These are phyloP conservation scores for Pestalotiopsis fici DNA, from an alignment of 2,329 filamentous ascomycete genomes.

Conservation along the genomic window DNA sequence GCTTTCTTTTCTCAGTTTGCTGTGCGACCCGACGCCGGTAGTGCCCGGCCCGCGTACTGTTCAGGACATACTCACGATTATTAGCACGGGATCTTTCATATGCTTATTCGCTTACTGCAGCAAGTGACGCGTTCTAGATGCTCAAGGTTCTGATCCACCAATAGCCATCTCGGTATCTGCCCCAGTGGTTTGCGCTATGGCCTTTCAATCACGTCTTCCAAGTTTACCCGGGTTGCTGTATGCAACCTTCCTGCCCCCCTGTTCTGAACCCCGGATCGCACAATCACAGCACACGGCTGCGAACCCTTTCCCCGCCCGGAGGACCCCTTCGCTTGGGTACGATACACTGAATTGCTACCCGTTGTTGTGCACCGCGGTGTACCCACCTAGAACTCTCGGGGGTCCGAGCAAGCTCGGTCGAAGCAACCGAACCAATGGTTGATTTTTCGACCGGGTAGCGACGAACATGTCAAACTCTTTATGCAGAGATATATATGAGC, in stretches of 20 bases:
- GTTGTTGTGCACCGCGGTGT: neutral
- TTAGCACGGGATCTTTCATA: neutral
- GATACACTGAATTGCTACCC: neutral
- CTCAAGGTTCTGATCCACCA: neutral
- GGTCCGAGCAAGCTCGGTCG: neutral
- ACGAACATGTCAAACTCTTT: neutral
- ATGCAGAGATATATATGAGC: neutral
- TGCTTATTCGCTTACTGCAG: neutral
- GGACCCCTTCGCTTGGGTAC: neutral
- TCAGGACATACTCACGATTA: neutral
- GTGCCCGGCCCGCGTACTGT: neutral
- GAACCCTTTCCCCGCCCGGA: neutral
- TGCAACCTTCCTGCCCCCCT: neutral
- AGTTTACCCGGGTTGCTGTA: neutral
- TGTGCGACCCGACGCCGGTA: neutral
- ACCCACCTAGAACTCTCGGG: neutral
- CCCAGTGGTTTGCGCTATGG: neutral
- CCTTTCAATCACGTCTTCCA: neutral
- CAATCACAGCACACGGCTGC: neutral
- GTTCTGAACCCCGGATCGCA: neutral
- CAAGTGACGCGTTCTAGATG: neutral
- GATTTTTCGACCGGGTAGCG: neutral
- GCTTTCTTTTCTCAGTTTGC: neutral
- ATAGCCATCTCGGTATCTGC: neutral
- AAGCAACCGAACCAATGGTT: neutral